Conservation (phyloP, 139 green algal species). For the Nannochloris sp. region DNA sequence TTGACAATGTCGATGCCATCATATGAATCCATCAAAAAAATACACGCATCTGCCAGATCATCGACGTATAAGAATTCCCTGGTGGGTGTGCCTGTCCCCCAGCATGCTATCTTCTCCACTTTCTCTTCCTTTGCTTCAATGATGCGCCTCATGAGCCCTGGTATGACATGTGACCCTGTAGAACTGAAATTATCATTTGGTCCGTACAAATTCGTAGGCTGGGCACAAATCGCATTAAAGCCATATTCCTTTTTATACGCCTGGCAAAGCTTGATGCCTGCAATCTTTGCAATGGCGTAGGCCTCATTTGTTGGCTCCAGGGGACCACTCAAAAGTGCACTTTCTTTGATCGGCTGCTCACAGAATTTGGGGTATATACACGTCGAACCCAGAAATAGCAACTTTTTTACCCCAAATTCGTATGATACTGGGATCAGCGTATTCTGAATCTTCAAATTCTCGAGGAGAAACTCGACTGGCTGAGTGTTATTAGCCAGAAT, state of each 20-base stretch:
- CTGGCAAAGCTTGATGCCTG: constrained; percentile 41
- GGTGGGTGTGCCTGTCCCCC: constrained; percentile 34
- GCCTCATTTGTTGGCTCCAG: constrained; percentile 42
- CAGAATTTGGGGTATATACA: constrained; percentile 42
- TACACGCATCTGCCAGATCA: constrained; percentile 13
- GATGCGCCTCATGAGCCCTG: constrained; percentile 52
- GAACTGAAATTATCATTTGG: constrained; percentile 64
- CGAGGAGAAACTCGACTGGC: constrained; percentile 32
- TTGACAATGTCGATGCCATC: constrained; percentile 9
- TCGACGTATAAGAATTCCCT: constrained; percentile 19
- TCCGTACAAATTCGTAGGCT: constrained; percentile 70
- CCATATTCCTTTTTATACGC: constrained; percentile 37
- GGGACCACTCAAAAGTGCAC: constrained; percentile 26
- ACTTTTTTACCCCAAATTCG: constrained; percentile 26
- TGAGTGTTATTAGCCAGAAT: constrained; percentile 34
- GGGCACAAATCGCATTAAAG: constrained; percentile 46
- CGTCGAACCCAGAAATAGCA: constrained; percentile 37
- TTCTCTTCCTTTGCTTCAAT: constrained; percentile 46
- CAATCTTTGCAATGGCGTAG: constrained; percentile 42
- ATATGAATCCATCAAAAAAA: constrained; percentile 12
- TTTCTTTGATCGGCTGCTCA: constrained; percentile 33
- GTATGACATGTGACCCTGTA: constrained; percentile 54
- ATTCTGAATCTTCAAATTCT: constrained; percentile 37
- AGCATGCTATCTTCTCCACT: constrained; percentile 35
- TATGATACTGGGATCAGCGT: constrained; percentile 27